phyloP scores from a whole-genome alignment of 2,329 filamentous ascomycete genomes.

The Fusarium sp. region DNA sequence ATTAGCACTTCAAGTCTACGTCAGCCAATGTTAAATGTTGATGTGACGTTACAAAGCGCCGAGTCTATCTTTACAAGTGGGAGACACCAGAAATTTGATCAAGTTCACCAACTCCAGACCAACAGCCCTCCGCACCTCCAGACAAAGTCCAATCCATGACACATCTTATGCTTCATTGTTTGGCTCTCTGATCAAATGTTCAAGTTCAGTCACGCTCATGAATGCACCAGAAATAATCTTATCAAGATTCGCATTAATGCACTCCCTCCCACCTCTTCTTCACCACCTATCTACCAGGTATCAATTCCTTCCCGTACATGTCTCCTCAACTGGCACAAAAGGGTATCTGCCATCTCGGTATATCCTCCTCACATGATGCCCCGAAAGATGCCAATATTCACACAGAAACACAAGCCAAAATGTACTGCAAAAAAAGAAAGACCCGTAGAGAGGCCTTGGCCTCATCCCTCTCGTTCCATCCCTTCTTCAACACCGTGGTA shows the following conservation, averaged over 20 bases:
- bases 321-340: constrained; percentile 21
- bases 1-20: background rate
- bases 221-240: background rate
- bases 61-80: background rate
- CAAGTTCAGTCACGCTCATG: background rate
- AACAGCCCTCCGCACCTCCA: background rate
- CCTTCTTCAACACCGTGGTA: constrained; percentile 45
- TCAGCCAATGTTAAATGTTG: background rate
- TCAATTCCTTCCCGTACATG: constrained; percentile 9
- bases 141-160: background rate
- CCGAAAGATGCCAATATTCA: constrained; percentile 35
- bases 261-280: constrained; percentile 13
- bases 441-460: constrained; percentile 18
- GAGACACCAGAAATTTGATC: background rate
- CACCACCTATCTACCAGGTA: constrained; percentile 30
- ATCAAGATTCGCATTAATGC: constrained; percentile 35
- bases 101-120: background rate
- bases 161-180: background rate
- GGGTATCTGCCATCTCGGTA: constrained; percentile 40
- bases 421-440: constrained; percentile 23
- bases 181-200: background rate
- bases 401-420: constrained; percentile 19
- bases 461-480: constrained; percentile 35
- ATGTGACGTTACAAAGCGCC: background rate
- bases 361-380: constrained; percentile 26